Evolutionary conservation across 1,284 basidiomycete species (phyloP).

Genomic region (Ceratobasidium theobromae): DNA sequence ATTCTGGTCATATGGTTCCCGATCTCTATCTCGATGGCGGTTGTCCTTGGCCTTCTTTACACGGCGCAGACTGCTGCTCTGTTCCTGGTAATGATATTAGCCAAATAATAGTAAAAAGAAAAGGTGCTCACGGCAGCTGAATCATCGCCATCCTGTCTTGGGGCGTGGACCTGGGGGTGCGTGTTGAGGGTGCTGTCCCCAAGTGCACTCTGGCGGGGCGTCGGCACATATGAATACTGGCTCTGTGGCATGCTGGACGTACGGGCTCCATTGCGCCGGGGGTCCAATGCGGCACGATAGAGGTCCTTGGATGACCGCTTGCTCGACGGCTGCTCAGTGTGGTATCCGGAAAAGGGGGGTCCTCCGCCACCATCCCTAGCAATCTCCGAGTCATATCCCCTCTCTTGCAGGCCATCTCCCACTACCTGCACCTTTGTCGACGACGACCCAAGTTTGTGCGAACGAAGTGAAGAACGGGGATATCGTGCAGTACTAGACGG

Average conservation of each 20-base stretch:
- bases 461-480: slow-evolving; percentile 4
- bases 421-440: slow-evolving; percentile 17
- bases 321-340: slow-evolving; percentile 16
- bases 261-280: neutral
- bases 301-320: slow-evolving; percentile 25
- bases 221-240: neutral
- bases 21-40: slow-evolving; percentile 15
- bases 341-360: slow-evolving; percentile 2
- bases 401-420: too few species aligned
- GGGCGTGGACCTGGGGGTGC: too few species aligned
- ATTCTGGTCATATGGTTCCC: neutral
- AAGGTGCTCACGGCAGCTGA: too few species aligned
- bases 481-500: slow-evolving; percentile 9
- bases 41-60: slow-evolving; percentile 20
- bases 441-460: slow-evolving; percentile 13
- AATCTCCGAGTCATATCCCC: slow-evolving; percentile 24
- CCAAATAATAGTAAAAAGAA: neutral
- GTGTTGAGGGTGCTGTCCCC: too few species aligned
- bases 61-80: slow-evolving; percentile 19
- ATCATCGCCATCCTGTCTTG: too few species aligned
- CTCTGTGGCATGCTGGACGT: slow-evolving; percentile 19
- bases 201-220: neutral
- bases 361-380: neutral
- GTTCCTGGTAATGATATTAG: slow-evolving; percentile 9
- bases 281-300: slow-evolving; percentile 3